Percentiles rank a stretch among this genome's conserved stretches.
phyloP scores from a whole-genome alignment of 139 green algal species.

The Picochlorum sp. region DNA sequence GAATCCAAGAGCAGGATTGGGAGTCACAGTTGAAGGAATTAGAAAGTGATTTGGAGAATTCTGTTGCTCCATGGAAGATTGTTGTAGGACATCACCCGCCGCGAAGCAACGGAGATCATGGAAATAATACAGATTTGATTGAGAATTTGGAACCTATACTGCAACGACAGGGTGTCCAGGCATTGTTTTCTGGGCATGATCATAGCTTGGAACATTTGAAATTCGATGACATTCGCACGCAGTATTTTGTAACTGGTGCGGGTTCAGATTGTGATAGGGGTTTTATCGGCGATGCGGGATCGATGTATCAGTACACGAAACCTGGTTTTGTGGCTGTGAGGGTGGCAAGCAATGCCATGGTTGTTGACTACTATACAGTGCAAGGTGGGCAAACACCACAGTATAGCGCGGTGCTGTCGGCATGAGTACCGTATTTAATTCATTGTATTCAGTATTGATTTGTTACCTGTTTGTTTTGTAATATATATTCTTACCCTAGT shows the following conservation, averaged over 20 bases:
- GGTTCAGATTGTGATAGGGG: conserved; percentile 13
- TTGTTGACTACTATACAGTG: conserved; percentile 18
- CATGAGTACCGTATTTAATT: not conserved
- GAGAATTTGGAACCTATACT: conserved; percentile 31
- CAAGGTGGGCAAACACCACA: not conserved
- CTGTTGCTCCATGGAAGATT: conserved; percentile 41
- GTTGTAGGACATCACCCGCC: conserved; percentile 60
- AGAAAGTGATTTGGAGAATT: conserved; percentile 15
- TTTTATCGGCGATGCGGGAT: not conserved
- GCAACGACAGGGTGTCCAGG: conserved; percentile 1
- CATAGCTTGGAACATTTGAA: conserved; percentile 59
- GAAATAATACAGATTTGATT: conserved; percentile 9
- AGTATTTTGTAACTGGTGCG: not conserved
- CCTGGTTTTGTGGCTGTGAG: conserved; percentile 12
- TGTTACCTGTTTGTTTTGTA: not conserved
- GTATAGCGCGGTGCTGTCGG: not conserved
- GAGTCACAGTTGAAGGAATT: conserved; percentile 24
- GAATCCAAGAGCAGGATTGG: conserved; percentile 35
- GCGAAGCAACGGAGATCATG: not conserved
- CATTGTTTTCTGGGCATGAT: conserved; percentile 57
- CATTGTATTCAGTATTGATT: not conserved
- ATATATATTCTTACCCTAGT: conserved; percentile 2
- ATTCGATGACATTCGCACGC: not conserved
- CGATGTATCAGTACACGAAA: conserved; percentile 4
- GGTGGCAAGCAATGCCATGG: not conserved